A percentile compares a stretch with the other conserved stretches of the same genome.
phyloP scores from a whole-genome alignment of 1,284 basidiomycete species.

The Tausonia pullulans region DNA sequence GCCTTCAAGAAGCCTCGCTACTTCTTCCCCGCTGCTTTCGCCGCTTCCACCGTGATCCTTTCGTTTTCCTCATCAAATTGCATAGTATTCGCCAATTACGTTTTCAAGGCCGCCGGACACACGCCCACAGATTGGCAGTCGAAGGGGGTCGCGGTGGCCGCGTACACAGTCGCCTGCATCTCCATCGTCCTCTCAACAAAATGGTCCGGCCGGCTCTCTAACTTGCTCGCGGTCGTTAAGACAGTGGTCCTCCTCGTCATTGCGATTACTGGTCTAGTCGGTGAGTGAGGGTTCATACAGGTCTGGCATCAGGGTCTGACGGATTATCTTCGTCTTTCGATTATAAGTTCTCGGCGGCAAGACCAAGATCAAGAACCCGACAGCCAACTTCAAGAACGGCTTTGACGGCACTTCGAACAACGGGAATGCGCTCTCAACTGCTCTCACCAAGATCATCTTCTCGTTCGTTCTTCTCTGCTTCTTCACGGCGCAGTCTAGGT shows the following conservation, averaged over 20 bases:
- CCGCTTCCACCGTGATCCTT: conserved; percentile 22
- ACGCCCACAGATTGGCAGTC: conserved; percentile 19
- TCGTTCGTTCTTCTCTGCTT: conserved; percentile 28
- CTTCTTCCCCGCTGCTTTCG: conserved; percentile 25
- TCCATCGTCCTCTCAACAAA: conserved; percentile 18
- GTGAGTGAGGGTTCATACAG: conserved; percentile 4
- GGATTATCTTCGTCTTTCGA: conserved; percentile 37
- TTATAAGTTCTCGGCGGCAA: conserved; percentile 43
- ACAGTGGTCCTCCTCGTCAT: conserved; percentile 19
- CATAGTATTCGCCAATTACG: conserved; percentile 22
- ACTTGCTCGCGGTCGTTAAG: conserved; percentile 21
- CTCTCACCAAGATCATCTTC: conserved; percentile 41
- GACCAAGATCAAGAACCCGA: conserved; percentile 39
- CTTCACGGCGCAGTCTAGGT: not conserved
- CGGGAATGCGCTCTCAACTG: conserved; percentile 40
- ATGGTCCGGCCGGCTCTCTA: conserved; percentile 18
- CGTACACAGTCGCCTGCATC: conserved; percentile 1
- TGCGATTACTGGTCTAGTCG: conserved; percentile 12
- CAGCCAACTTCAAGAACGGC: conserved; percentile 42
- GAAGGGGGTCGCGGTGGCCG: conserved; percentile 14
- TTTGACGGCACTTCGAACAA: conserved; percentile 39
- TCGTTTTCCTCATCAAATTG: conserved; percentile 22
- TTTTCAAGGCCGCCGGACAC: conserved; percentile 20
- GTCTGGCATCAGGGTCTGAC: too few relatives aligned
- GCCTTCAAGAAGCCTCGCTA: conserved; percentile 22